Evolutionary conservation across 2,329 filamentous ascomycete species (phyloP), one percentile per base, ranked within the genome.

Genomic region (Fusarium zealandicum): DNA sequence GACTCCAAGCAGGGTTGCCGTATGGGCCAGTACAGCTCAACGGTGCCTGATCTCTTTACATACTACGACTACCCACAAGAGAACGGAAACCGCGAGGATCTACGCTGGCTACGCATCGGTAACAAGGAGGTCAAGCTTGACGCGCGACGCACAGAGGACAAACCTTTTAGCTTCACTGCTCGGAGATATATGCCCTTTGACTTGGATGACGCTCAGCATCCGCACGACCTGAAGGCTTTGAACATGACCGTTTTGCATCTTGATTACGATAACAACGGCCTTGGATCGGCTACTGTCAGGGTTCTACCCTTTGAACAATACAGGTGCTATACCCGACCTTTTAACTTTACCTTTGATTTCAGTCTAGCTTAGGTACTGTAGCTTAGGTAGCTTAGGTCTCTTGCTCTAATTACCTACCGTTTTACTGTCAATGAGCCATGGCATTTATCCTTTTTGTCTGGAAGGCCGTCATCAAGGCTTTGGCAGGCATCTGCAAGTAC

Each of bases 401-500:
- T n/a, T n/a, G n/a, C n/a, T n/a, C n/a, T n/a, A n/a, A n/a, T n/a
- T n/a, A n/a, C n/a, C n/a, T n/a, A n/a, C n/a, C n/a, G n/a, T n/a
- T n/a, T n/a, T n/a, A n/a, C n/a, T n/a, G n/a, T n/a, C n/a, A n/a
- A n/a, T n/a, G n/a, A n/a, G n/a, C n/a, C n/a, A n/a, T n/a, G n/a
- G n/a, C n/a, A n/a, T n/a, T n/a, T n/a, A n/a, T n/a, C n/a, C n/a
- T n/a, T n/a, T n/a, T n/a, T n/a, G n/a, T n/a, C n/a, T n/a, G n/a
- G n/a, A 85, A 87, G 67, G 77, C 80, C 30, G 82, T 96, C 36
- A 78, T 81, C 48, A 89, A 96, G 68, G n/a, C n/a, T n/a, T n/a
- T n/a, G n/a, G n/a, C n/a, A n/a, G n/a, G n/a, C 86, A 80, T 98
- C 73, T 90, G 99, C 83, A 99, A 98, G 78, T 99, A 96, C 77